These are phyloP conservation scores for Diutina pseudorugosa DNA, from an alignment of 1,139 yeast genomes.

Conservation along the genomic window DNA sequence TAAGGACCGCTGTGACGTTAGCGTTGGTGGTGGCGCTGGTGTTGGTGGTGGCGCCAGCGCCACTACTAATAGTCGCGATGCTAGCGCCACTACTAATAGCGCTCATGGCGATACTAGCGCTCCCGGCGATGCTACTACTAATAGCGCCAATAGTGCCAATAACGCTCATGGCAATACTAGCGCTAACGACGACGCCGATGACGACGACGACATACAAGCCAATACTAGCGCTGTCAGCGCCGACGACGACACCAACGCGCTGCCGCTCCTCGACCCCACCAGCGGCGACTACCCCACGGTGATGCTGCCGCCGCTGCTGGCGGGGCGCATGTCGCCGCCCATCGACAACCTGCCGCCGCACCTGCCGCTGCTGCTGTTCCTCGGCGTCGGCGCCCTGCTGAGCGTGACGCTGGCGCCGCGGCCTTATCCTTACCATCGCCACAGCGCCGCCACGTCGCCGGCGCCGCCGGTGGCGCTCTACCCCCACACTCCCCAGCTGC, in stretches of 20 bases:
- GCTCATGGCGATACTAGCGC: too few species aligned
- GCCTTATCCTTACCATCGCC: not conserved
- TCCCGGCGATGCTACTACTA: too few species aligned
- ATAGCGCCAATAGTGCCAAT: too few species aligned
- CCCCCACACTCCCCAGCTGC: not conserved
- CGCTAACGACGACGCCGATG: not conserved
- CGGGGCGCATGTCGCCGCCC: not conserved
- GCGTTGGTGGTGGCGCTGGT: too few species aligned
- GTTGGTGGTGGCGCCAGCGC: too few species aligned
- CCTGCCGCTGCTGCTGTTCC: not conserved
- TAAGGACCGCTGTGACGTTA: conserved; percentile 19
- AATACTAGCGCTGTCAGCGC: not conserved
- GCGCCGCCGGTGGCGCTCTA: not conserved
- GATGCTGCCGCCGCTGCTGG: not conserved
- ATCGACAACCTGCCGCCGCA: not conserved
- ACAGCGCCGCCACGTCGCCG: not conserved
- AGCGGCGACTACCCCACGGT: not conserved
- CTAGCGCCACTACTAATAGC: too few species aligned
- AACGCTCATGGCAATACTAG: not conserved
- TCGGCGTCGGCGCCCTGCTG: conserved; percentile 1
- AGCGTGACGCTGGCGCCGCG: not conserved
- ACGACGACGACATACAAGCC: too few species aligned
- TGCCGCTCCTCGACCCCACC: too few species aligned
- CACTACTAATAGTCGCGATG: too few species aligned
- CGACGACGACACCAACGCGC: not conserved